Evolutionary conservation across 2,329 filamentous ascomycete species (phyloP).

Genomic region (Periconia macrospinosa): DNA sequence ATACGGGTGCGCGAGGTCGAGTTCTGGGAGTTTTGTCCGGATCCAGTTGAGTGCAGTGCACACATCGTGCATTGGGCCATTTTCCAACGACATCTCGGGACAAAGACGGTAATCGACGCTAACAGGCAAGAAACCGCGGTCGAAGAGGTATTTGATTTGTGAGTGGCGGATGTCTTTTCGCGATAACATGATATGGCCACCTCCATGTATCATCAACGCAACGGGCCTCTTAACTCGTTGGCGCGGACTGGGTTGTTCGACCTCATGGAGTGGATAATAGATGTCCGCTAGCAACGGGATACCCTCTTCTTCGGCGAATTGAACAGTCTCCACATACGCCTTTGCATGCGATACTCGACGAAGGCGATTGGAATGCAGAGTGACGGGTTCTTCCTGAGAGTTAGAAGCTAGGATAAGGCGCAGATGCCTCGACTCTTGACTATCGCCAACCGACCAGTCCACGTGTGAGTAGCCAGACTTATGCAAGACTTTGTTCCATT

Average conservation of each 20-base stretch:
- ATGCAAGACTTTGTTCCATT: slow-evolving; percentile 12
- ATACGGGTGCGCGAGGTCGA: not conserved
- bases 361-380: not conserved
- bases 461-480: slow-evolving; percentile 12
- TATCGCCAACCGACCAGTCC: slow-evolving; percentile 15
- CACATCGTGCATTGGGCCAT: not conserved
- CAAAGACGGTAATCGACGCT: not conserved
- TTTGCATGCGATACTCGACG: too few species aligned
- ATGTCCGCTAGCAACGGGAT: not conserved
- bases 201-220: not conserved
- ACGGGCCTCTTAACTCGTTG: not conserved
- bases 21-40: not conserved
- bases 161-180: not conserved
- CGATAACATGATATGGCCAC: not conserved
- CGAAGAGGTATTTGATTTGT: not conserved
- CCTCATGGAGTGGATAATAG: not conserved
- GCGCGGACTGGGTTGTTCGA: not conserved
- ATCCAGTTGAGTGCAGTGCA: not conserved
- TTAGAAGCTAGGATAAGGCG: not conserved
- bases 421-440: not conserved
- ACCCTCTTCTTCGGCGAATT: not conserved
- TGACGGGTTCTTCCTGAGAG: not conserved
- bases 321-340: not conserved
- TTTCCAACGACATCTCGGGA: not conserved
- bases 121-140: not conserved